These are phyloP conservation scores for Dactylella cylindrospora DNA, from an alignment of 2,329 filamentous ascomycete genomes.

Conservation along the genomic window DNA sequence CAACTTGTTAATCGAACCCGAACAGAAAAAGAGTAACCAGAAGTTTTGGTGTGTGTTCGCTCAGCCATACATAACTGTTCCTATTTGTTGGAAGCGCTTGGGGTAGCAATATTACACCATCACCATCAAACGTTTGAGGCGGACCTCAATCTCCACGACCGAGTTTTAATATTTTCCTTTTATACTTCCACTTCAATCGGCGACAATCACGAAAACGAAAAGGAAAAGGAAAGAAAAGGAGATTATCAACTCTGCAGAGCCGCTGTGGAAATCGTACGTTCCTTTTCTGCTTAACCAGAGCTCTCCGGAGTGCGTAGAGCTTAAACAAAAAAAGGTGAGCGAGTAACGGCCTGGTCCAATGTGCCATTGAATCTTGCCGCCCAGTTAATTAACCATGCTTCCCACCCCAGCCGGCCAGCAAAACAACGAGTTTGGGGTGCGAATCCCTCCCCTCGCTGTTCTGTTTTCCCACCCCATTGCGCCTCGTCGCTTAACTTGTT, in stretches of 20 bases:
- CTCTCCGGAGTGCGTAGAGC: slow-evolving; percentile 15
- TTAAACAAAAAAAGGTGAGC: slow-evolving; percentile 23
- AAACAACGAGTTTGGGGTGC: slow-evolving; percentile 18
- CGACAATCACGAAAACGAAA: not conserved
- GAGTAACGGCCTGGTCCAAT: slow-evolving; percentile 20
- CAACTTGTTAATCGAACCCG: no score
- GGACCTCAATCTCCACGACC: no score
- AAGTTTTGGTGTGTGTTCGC: no score
- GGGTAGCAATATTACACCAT: no score
- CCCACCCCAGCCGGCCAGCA: slow-evolving; percentile 12
- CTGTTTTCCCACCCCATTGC: slow-evolving; percentile 16
- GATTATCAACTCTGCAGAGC: not conserved
- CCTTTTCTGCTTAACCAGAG: no score
- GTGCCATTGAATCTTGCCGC: slow-evolving; percentile 38
- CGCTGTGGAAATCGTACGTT: no score
- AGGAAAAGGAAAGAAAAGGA: not conserved
- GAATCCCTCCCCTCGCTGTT: slow-evolving; percentile 1
- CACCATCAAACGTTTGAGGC: no score
- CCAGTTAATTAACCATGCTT: slow-evolving; percentile 42
- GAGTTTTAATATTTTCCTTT: no score
- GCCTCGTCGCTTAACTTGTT: slow-evolving; percentile 44
- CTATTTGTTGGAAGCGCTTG: no score
- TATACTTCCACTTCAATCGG: slow-evolving; percentile 15
- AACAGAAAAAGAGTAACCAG: no score
- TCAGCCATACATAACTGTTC: no score